Evolutionary conservation across 495 filamentous ascomycete species (phyloP), one percentile per base, ranked within the genome.

Genomic region (Bryoglossum gracile): DNA sequence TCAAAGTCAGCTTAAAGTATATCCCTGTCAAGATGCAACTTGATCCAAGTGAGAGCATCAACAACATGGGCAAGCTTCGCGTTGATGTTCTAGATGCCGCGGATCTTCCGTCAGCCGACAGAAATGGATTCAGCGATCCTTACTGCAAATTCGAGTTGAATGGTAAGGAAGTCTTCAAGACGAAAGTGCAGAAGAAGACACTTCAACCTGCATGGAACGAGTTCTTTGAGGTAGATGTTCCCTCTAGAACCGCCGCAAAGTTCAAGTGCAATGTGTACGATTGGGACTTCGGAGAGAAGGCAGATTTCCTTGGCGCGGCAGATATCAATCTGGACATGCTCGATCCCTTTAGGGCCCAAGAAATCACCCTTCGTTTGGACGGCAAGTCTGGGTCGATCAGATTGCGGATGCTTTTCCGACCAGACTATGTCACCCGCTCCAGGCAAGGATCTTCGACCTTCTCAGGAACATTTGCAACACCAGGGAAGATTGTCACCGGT

Each of bases 201-300:
- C 75, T 97, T 9, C 82, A 91, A 53, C 92, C 92, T 8, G 76
- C 81, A 0, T 99, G 92, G 92, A 96, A 96, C 58, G 94, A 99
- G 59, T 83, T 78, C 60, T 97, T 97, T 61, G 92, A 96, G 59
- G 74, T 84, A 4, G 73, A 82, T 3, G 67, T 99, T 57, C 80
- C 82, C 33, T 91, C 87, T 3, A 71, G 92, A 26, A 94, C 88
- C 8, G 89, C 79, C 0, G 84, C 89, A n/a, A 73, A 89, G 10
- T 92, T 97, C 70, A 77, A 75, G 17, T 83, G 89, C 47, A 82
- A 53, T 38, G 55, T 96, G 5, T 92, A 84, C 61, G 92, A 99
- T 62, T 99, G 89, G 82, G 92, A 99, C 62, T 87, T 94, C 69
- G 89, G 82, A 42, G 86, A 89, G 64, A 88, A 86, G 62, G 87